Evolutionary conservation across 139 green algal genomes (phyloP), one percentile per base, ranked within the genome.

Genomic region (Pleodorina starrii): DNA sequence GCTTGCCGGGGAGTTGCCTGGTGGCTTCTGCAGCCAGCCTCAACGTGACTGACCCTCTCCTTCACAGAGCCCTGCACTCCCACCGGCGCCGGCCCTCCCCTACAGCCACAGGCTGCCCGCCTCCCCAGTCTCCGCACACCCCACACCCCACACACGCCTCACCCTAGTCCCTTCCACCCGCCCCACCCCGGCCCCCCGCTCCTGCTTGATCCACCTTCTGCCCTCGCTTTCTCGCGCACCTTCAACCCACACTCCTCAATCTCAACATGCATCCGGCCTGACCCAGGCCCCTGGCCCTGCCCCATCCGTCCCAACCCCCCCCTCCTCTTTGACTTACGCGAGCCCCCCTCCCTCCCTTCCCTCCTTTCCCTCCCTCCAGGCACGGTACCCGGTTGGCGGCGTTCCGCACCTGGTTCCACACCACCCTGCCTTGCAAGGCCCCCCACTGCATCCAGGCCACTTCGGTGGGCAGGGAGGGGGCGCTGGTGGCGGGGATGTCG

Each of bases 341-440:
- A 35, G 38, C 72, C 40, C n/a, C 32, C 6, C 69, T 32, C 1
- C 35, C 35, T 6, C 32, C 35, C 69, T 77, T 25, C 35, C 35
- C 36, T 32, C 35, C 36, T 29, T 27, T n/a, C 16, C 35, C 32
- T 29, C 32, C 72, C 72, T 36, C 57, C 40, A 84, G 76, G 76
- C 76, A 84, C 19, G 76, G 76, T 2, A 48, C 48, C 14, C 76
- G 76, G 1, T 46, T 84, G 48, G 76, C 76, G 5, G 76, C 76
- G 19, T 36, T 84, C 14, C 76, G 48, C 23, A 84, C 50, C n/a
- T 84, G 76, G 76, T 36, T 69, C 50, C 35, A 29, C 76, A 35
- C 76, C 48, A 82, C 0, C 40, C 10, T 50, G 36, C 69, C 69
- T 21, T 82, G 44, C 48, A 5, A 4, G 32, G 32, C 48, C 48